Percentiles rank a stretch among this genome's conserved stretches.
Conservation (phyloP, 495 filamentous ascomycete species). For the Penicillium longicatenatum region DNA sequence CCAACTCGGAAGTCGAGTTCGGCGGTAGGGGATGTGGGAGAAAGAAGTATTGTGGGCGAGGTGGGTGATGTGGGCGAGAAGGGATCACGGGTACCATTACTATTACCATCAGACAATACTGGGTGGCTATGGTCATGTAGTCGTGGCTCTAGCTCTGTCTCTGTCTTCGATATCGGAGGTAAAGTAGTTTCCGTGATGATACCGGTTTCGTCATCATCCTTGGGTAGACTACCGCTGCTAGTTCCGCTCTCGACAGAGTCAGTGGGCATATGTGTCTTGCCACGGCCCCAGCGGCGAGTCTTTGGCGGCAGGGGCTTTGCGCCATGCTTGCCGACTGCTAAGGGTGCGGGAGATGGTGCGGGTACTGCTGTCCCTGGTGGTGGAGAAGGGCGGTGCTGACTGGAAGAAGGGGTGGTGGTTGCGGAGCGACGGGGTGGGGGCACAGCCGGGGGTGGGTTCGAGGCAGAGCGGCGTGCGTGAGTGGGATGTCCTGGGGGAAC, state of each 20-base stretch:
- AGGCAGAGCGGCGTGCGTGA: slow-evolving; percentile 37
- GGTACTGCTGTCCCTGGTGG: not conserved
- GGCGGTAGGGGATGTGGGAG: slow-evolving; percentile 9
- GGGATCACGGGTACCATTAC: slow-evolving; percentile 17
- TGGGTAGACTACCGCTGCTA: slow-evolving; percentile 21
- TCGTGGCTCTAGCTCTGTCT: not conserved
- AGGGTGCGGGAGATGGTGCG: not conserved
- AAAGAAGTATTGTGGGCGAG: slow-evolving; percentile 24
- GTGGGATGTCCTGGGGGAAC: slow-evolving; percentile 23
- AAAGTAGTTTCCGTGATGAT: slow-evolving; percentile 14
- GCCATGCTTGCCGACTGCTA: slow-evolving; percentile 22
- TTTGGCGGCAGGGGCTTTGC: slow-evolving; percentile 42
- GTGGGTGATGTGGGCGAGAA: slow-evolving; percentile 30
- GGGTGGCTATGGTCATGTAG: not conserved
- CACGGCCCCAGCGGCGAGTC: slow-evolving; percentile 41
- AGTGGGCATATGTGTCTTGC: slow-evolving; percentile 27
- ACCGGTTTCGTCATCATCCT: slow-evolving; percentile 16
- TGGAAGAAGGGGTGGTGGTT: slow-evolving; percentile 23
- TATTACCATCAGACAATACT: not conserved
- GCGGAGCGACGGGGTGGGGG: slow-evolving; percentile 43
- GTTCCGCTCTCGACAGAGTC: slow-evolving; percentile 27
- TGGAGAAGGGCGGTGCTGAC: slow-evolving; percentile 29
- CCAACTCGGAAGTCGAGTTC: not conserved
- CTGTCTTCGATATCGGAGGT: not conserved
- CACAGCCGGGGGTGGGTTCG: slow-evolving; percentile 43